These are phyloP conservation scores for Astragalus membranaceus DNA, from an alignment of 306 rosid species.

Conservation along the genomic window DNA sequence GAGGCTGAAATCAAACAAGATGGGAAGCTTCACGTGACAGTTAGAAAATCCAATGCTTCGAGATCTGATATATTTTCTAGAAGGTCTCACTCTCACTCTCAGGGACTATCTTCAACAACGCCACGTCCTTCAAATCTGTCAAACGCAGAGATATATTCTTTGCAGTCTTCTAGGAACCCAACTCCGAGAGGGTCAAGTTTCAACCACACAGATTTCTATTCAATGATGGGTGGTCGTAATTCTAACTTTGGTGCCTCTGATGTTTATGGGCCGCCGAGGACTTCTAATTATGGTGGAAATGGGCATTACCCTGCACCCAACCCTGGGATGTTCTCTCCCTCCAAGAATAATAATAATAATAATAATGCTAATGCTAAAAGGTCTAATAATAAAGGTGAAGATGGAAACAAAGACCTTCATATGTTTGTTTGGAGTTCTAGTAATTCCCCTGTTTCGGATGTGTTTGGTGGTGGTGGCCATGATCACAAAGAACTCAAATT, in stretches of 20 bases:
- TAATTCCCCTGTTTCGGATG: constrained; percentile 77
- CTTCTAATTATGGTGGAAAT: constrained; percentile 53
- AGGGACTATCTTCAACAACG: constrained; percentile 60
- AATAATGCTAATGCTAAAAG: constrained; percentile 22
- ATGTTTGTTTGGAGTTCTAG: constrained; percentile 95
- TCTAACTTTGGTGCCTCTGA: constrained; percentile 63
- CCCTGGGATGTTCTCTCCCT: constrained; percentile 78
- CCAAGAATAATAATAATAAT: background rate
- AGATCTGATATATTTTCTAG: constrained; percentile 68
- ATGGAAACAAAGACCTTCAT: constrained; percentile 58
- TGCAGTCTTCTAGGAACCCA: constrained; percentile 69
- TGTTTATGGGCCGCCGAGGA: constrained; percentile 60
- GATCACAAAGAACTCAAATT: constrained; percentile 58
- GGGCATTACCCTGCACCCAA: constrained; percentile 70
- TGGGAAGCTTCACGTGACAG: constrained; percentile 76
- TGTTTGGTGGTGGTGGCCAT: constrained; percentile 44
- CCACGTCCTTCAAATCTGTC: constrained; percentile 79
- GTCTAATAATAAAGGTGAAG: constrained; percentile 49
- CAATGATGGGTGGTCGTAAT: constrained; percentile 75
- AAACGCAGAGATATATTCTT: constrained; percentile 79
- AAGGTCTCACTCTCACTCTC: constrained; percentile 60
- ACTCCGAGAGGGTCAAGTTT: constrained; percentile 85
- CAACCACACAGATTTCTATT: constrained; percentile 74
- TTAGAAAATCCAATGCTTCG: constrained; percentile 71
- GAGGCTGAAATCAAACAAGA: constrained; percentile 72